Conservation (phyloP, 2,329 filamentous ascomycete species). For the Beauveria bassiana region DNA sequence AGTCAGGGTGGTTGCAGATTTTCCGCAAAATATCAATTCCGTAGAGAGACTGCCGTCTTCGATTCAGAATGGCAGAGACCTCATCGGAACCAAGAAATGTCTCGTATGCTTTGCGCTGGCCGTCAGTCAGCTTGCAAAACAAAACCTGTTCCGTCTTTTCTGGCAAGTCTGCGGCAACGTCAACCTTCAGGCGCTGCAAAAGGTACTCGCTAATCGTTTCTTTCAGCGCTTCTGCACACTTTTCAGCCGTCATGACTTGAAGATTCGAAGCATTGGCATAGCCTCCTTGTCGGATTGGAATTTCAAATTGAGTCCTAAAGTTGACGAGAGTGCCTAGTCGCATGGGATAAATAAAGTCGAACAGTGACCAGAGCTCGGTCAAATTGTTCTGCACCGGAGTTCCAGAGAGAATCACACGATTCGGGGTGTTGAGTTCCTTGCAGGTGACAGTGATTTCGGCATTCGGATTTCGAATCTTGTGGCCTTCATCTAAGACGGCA, state of each 20-base stretch:
- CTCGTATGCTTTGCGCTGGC: slow-evolving; percentile 75
- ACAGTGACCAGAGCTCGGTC: slow-evolving; percentile 90
- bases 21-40: slow-evolving; percentile 91
- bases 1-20: slow-evolving; percentile 94
- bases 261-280: slow-evolving; percentile 93
- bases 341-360: slow-evolving; percentile 98
- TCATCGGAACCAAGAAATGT: slow-evolving; percentile 75
- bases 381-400: slow-evolving; percentile 98
- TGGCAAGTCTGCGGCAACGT: slow-evolving; percentile 87
- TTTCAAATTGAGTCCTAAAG: slow-evolving; percentile 86
- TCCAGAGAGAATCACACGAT: slow-evolving; percentile 87
- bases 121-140: slow-evolving; percentile 79
- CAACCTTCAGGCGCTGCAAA: slow-evolving; percentile 83
- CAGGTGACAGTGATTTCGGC: slow-evolving; percentile 90
- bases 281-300: slow-evolving; percentile 85
- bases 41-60: slow-evolving; percentile 71
- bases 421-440: slow-evolving; percentile 85
- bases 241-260: slow-evolving; percentile 88
- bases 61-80: slow-evolving; percentile 71
- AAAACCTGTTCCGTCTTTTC: slow-evolving; percentile 95
- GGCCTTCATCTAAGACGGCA: slow-evolving; percentile 90
- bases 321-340: slow-evolving; percentile 83
- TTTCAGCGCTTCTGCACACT: slow-evolving; percentile 88
- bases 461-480: slow-evolving; percentile 96
- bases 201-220: slow-evolving; percentile 91